Percentiles rank a stretch among this genome's conserved stretches.
These are phyloP conservation scores for Metschnikowia drakensbergensis DNA, from an alignment of 805 yeast genomes.

Conservation along the genomic window DNA sequence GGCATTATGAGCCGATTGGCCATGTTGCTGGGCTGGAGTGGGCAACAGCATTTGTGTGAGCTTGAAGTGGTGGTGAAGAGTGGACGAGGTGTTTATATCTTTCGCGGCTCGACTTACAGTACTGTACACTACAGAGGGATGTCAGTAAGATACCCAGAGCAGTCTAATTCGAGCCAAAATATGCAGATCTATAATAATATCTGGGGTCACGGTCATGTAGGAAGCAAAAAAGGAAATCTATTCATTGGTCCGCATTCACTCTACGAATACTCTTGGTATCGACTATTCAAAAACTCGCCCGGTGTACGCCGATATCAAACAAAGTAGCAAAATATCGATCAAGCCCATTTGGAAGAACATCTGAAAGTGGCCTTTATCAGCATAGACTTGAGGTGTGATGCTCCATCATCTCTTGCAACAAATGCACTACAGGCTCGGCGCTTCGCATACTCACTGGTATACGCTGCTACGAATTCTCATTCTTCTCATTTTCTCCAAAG, in stretches of 20 bases:
- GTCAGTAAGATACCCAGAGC: background rate
- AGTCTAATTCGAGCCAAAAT: too few relatives aligned
- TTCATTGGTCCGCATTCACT: too few relatives aligned
- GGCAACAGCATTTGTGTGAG: constrained; percentile 14
- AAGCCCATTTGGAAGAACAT: too few relatives aligned
- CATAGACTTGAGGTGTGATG: too few relatives aligned
- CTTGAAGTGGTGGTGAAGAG: constrained; percentile 1
- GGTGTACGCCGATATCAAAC: too few relatives aligned
- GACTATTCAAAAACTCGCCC: too few relatives aligned
- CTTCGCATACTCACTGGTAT: background rate
- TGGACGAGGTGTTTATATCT: constrained; percentile 10
- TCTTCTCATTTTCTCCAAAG: background rate
- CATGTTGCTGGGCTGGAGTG: constrained; percentile 19
- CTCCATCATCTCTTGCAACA: too few relatives aligned
- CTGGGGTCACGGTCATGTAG: background rate
- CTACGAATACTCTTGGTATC: too few relatives aligned
- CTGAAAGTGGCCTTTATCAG: too few relatives aligned
- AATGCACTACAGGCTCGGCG: background rate
- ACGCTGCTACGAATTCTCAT: constrained; percentile 1
- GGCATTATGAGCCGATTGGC: constrained; percentile 15
- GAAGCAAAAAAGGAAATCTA: background rate
- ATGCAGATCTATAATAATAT: background rate
- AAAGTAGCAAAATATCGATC: too few relatives aligned
- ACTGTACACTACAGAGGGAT: constrained; percentile 4
- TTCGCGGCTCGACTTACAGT: constrained; percentile 7